A percentile compares a stretch with the other conserved stretches of the same genome.
Evolutionary conservation across 495 filamentous ascomycete species (phyloP).

Genomic region (Neurospora sublineolata): DNA sequence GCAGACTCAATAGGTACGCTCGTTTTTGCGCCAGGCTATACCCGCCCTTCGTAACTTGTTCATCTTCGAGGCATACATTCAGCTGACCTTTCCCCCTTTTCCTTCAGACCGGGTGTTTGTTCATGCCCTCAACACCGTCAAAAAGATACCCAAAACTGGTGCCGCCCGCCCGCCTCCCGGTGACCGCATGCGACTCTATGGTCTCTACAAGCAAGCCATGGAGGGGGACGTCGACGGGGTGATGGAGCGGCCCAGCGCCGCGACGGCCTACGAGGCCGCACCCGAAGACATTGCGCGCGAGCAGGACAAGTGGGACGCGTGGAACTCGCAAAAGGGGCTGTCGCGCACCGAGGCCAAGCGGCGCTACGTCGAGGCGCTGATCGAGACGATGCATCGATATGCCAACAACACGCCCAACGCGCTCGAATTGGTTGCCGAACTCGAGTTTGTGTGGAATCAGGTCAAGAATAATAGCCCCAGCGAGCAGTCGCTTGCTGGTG

Average conservation of each 20-base stretch:
- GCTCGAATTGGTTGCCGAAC: slow-evolving; percentile 76
- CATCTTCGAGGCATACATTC: slow-evolving; percentile 2
- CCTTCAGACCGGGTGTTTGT: slow-evolving; percentile 86
- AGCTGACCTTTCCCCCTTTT: slow-evolving; percentile 8
- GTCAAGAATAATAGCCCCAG: slow-evolving; percentile 72
- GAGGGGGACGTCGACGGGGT: slow-evolving; percentile 91
- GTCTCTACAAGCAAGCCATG: slow-evolving; percentile 97
- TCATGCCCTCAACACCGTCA: slow-evolving; percentile 95
- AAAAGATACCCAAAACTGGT: slow-evolving; percentile 89
- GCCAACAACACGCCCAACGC: slow-evolving; percentile 76
- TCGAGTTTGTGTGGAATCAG: slow-evolving; percentile 98
- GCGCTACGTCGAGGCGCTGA: slow-evolving; percentile 81
- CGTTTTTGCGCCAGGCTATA: not conserved
- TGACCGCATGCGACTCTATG: slow-evolving; percentile 85
- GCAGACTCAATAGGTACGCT: slow-evolving; percentile 41
- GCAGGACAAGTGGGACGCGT: slow-evolving; percentile 72
- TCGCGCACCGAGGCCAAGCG: slow-evolving; percentile 88
- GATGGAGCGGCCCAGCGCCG: slow-evolving; percentile 65
- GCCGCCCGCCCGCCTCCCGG: slow-evolving; percentile 73
- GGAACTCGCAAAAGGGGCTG: slow-evolving; percentile 72
- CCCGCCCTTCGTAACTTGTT: not conserved
- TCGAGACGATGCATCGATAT: slow-evolving; percentile 93
- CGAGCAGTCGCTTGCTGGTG: slow-evolving; percentile 24
- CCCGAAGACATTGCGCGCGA: slow-evolving; percentile 41
- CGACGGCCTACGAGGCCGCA: not conserved